Conservation (phyloP, 805 yeast species). For the Priceomyces castillae region DNA sequence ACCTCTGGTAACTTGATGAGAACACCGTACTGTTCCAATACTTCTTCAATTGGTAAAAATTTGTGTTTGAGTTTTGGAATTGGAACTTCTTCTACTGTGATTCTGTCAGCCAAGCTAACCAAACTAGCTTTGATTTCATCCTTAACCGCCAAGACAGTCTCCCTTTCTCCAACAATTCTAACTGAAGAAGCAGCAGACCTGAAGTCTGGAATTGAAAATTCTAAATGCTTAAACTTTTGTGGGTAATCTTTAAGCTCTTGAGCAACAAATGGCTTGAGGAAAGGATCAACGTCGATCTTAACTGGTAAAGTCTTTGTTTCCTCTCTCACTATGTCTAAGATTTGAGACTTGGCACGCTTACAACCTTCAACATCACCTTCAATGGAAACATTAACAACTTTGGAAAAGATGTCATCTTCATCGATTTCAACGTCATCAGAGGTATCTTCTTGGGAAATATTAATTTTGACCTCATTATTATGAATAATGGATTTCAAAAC, state of each 20-base stretch:
- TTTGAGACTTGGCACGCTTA: slow-evolving; percentile 65
- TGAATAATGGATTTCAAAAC: slow-evolving; percentile 76
- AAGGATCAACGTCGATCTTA: slow-evolving; percentile 45
- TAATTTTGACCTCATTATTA: slow-evolving; percentile 64
- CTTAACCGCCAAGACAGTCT: slow-evolving; percentile 55
- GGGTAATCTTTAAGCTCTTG: slow-evolving; percentile 27
- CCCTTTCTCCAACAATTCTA: slow-evolving; percentile 68
- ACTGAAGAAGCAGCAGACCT: slow-evolving; percentile 40
- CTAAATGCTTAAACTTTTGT: slow-evolving; percentile 24
- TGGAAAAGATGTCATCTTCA: slow-evolving; percentile 61
- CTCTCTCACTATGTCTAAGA: slow-evolving; percentile 70
- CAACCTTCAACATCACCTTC: slow-evolving; percentile 88
- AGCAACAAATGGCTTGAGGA: slow-evolving; percentile 44
- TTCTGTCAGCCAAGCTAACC: slow-evolving; percentile 40
- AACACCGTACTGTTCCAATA: slow-evolving; percentile 55
- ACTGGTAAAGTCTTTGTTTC: slow-evolving; percentile 60
- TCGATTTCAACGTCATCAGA: slow-evolving; percentile 31
- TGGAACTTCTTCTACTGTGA: slow-evolving; percentile 53
- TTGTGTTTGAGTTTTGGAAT: slow-evolving; percentile 71
- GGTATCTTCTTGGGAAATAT: slow-evolving; percentile 50
- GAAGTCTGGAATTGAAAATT: slow-evolving; percentile 34
- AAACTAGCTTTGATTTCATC: slow-evolving; percentile 46
- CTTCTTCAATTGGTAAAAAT: slow-evolving; percentile 56
- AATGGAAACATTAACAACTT: slow-evolving; percentile 57
- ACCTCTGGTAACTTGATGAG: slow-evolving; percentile 54